Conservation (phyloP, 768 basidiomycete species). For the Zangia roseola region DNA sequence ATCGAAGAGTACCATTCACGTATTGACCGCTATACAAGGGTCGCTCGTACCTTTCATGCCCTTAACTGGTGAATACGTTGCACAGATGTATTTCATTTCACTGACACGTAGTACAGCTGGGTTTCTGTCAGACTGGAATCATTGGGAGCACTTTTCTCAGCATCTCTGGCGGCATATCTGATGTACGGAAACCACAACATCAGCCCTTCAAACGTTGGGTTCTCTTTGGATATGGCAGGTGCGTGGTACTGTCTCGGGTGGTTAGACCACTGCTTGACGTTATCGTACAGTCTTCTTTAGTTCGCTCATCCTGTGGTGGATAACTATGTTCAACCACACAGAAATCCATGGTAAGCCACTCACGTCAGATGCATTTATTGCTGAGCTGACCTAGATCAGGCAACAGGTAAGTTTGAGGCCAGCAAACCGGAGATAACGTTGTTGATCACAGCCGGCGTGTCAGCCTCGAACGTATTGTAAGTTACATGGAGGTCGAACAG, state of each 20-base stretch:
- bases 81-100: not conserved
- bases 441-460: not conserved
- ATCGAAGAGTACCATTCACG: slow-evolving; percentile 26
- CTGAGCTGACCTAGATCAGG: slow-evolving; percentile 1
- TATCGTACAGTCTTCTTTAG: slow-evolving; percentile 1
- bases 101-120: slow-evolving; percentile 23
- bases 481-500: slow-evolving; percentile 47
- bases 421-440: not conserved
- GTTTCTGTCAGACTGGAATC: slow-evolving; percentile 39
- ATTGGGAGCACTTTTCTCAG: slow-evolving; percentile 40
- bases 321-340: slow-evolving; percentile 21
- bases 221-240: slow-evolving; percentile 13
- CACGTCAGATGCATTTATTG: too few species aligned
- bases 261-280: too few species aligned
- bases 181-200: slow-evolving; percentile 28
- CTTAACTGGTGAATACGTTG: slow-evolving; percentile 20
- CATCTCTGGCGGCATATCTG: slow-evolving; percentile 30
- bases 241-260: not conserved
- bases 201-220: slow-evolving; percentile 21
- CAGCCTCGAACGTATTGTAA: slow-evolving; percentile 37
- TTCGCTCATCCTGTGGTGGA: slow-evolving; percentile 20
- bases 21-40: slow-evolving; percentile 35
- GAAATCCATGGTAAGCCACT: slow-evolving; percentile 8
- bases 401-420: slow-evolving; percentile 20
- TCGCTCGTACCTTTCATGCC: slow-evolving; percentile 30